Conservation (phyloP, 306 rosid species). For the Vigna hirtella region DNA sequence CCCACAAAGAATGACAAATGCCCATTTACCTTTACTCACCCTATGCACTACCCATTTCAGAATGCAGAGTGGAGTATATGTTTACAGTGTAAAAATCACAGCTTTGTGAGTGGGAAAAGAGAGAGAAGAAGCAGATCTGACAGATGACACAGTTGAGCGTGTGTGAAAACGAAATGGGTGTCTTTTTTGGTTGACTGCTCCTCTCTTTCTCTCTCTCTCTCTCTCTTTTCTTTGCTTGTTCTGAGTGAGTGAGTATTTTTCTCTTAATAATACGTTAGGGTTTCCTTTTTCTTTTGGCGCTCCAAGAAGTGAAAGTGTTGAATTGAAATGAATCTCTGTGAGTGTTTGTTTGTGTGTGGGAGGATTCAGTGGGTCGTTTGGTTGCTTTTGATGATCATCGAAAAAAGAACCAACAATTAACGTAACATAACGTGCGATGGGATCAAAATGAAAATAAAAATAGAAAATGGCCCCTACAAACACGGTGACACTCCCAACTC, state of each 20-base stretch:
- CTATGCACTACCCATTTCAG: neutral
- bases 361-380: neutral
- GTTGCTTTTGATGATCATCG: conserved; percentile 26
- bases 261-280: neutral
- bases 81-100: neutral
- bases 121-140: conserved; percentile 47
- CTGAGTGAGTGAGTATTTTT: neutral
- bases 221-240: neutral
- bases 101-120: conserved; percentile 14
- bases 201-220: neutral
- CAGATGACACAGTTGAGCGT: conserved; percentile 33
- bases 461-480: conserved; percentile 35
- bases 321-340: conserved; percentile 49
- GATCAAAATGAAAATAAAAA: neutral
- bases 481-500: conserved; percentile 31
- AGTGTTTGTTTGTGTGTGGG: conserved; percentile 6
- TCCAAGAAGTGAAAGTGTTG: conserved; percentile 35
- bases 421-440: neutral
- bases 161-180: conserved; percentile 44
- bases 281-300: conserved; percentile 51
- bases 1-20: conserved; percentile 2
- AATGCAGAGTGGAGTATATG: neutral
- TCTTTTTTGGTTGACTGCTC: conserved; percentile 25
- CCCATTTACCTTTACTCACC: conserved; percentile 37
- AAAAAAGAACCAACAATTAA: conserved; percentile 22